Evolutionary conservation across 345 rosid species (phyloP), one percentile per base, ranked within the genome.

Genomic region (Gossypium ekmanianum): DNA sequence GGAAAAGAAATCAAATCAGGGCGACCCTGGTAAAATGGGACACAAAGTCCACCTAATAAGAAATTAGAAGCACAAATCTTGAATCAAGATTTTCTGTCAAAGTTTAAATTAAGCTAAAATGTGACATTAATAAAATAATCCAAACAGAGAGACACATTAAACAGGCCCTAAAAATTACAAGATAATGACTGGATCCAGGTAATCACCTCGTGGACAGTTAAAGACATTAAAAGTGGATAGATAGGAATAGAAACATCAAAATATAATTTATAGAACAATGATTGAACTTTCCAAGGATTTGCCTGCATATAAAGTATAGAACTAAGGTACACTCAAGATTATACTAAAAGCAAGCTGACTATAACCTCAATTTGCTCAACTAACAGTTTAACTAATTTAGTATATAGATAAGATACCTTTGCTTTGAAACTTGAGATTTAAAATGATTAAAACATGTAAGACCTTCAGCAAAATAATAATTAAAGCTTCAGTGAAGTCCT

Each of bases 351-450:
- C 27, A 52, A 47, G 41, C 50, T 55, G 45, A 48, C 44, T 26
- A 59, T 4, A 76, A 59, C 81, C 44, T 61, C 43, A 79, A 80
- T 80, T 77, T 77, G 44, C 74, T 67, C 48, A 75, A 43, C 13
- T 47, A 71, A 61, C 63, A 75, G 62, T 62, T 34, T 27, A 57
- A 68, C 65, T 43, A 47, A 45, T 54, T 54, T 70, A 65, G 51
- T 58, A 41, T 58, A 79, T 68, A 75, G 68, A 79, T 72, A 81
- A 82, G 79, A 63, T 67, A 79, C 39, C 47, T 68, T 50, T 26
- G 66, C 74, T 69, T 83, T 76, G 81, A 75, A 81, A 81, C 75
- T 50, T 68, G 80, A 78, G 72, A 18, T 54, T 26, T 14, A 52
- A 57, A 59, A 72, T 61, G 29, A 57, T 78, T 48, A 62, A 56